These are phyloP conservation scores for Tetrapisispora fleetii DNA, from an alignment of 805 yeast species.

Conservation along the genomic window DNA sequence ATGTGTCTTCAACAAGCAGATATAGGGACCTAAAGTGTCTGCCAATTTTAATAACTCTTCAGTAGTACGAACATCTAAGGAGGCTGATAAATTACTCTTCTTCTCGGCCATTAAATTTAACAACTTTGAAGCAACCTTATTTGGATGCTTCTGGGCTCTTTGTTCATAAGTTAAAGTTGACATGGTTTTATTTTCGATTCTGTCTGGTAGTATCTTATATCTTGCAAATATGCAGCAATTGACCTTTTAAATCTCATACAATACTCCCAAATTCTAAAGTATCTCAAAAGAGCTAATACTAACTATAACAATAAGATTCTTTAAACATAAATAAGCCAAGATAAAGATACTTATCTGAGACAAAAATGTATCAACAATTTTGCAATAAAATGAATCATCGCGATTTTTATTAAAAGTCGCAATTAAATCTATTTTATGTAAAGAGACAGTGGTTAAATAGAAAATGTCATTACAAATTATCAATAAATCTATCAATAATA, in stretches of 20 bases:
- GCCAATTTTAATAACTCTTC: constrained; percentile 59
- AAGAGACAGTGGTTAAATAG: too few relatives aligned
- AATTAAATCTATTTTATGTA: too few relatives aligned
- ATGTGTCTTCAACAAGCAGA: constrained; percentile 89
- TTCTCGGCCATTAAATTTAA: constrained; percentile 67
- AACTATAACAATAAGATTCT: too few relatives aligned
- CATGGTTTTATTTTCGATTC: constrained; percentile 13
- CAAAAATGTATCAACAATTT: not conserved
- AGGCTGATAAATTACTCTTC: constrained; percentile 85
- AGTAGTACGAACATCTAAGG: constrained; percentile 81
- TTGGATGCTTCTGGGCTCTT: constrained; percentile 62
- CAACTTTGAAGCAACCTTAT: constrained; percentile 72
- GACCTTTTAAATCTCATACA: too few relatives aligned
- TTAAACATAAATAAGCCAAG: too few relatives aligned
- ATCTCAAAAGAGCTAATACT: too few relatives aligned
- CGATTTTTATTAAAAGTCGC: not conserved
- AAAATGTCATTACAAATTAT: too few relatives aligned
- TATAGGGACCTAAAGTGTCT: constrained; percentile 81
- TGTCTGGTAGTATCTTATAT: not conserved
- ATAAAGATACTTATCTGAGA: too few relatives aligned
- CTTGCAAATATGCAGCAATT: not conserved
- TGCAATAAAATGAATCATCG: not conserved
- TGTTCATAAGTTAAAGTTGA: constrained; percentile 41
- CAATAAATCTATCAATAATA: too few relatives aligned
- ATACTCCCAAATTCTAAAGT: too few relatives aligned